Base-by-base conservation (phyloP, 2,329 filamentous ascomycete species). In the Fusarium robinianum region DNA sequence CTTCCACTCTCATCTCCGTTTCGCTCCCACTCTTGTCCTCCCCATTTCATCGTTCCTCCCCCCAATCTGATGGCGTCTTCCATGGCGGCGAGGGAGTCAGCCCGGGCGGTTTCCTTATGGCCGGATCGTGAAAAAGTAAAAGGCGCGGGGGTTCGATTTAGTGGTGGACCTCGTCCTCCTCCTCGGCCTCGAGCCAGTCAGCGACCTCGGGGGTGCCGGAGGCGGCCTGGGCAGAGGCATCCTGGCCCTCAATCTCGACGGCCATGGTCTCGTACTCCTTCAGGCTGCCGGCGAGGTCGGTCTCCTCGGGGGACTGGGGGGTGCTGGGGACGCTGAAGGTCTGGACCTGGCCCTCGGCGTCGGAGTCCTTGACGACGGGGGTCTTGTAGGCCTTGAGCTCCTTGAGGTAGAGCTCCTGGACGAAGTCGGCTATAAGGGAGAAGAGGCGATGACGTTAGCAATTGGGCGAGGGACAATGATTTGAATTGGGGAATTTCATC, bases 341-440 rank as follows among this genome's bases (percentile, higher is more conserved):
- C 71, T 94, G 88, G 63, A 97, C 94, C 63, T 95, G 87, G 68
- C 89, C 91, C 62, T 92, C 86, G 67, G 91, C 78, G 67, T 97
- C 94, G 64, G 83, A 82, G 55, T 90, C 80, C 80, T 96, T 96
- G 75, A 92, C 70, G 60, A 83, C 77, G 44, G 88, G 78, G 55
- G 85, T 77, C 83, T 97, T 97, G 87, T 96, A 97, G 74, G 84
- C 83, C 77, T 92, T 94, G 69, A 99, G 84, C 76, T 97, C 91
- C 72, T 86, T 87, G 63, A 99, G 84, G 81, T 99, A 99, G 68
- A 99, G 83, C 71, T 97, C 92, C 76, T 97, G 94, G 64, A 99
- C 89, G 66, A 96, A 84, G 73, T 99, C 94, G 83, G 89, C 94
- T 97, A 68, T 56, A 37, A 17, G 22, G 29, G 41, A 11, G 24